Evolutionary conservation across 2,329 filamentous ascomycete genomes (phyloP), one percentile per base, ranked within the genome.

Genomic region (Ramularia collo-cygni): DNA sequence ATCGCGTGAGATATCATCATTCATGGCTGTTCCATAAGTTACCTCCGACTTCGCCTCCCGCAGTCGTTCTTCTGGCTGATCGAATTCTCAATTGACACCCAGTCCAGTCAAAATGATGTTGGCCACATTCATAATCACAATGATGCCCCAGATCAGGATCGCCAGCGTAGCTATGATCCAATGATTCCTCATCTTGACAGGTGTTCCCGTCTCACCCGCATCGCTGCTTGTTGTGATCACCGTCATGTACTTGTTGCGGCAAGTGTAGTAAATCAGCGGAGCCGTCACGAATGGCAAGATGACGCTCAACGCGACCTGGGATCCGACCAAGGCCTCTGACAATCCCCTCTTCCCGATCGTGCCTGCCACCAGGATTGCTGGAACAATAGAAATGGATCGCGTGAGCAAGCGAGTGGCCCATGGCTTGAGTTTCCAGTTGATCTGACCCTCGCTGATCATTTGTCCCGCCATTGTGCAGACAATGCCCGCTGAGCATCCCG

Each of bases 391-490:
- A 59, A 94, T 85, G 35, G 74, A 77, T 17, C 87, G 76, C 0
- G 87, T 93, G 35, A 90, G 63, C 3, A 93, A 72, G 8, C 87
- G 75, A 2, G 87, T 80, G 8, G 89, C 55, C 87, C 87, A 94
- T 0, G 87, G 87, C 45, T 72, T 71, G 21, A 89, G 63, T 4
- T 66, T 77, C 83, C 85, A 88, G 33, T 78, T 77, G 31, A 94
- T 62, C 45, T 87, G 85, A 5, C 87, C 87, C 60, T 93, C 87
- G 47, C 79, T 81, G 15, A 94, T 82, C 80, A 94, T 92, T 61
- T 94, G 87, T 0, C 87, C 87, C 0, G 87, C 77, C 51, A 94
- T 92, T 1, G 88, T 94, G 65, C 87, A 93, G 2, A 93, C 82
- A 26, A 94, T 85, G 4, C 87, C 87, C 0, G 87, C 87, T 0